These are phyloP conservation scores for Yamadazyma spencermartinsiae DNA, from an alignment of 1,139 yeast genomes.

Conservation along the genomic window DNA sequence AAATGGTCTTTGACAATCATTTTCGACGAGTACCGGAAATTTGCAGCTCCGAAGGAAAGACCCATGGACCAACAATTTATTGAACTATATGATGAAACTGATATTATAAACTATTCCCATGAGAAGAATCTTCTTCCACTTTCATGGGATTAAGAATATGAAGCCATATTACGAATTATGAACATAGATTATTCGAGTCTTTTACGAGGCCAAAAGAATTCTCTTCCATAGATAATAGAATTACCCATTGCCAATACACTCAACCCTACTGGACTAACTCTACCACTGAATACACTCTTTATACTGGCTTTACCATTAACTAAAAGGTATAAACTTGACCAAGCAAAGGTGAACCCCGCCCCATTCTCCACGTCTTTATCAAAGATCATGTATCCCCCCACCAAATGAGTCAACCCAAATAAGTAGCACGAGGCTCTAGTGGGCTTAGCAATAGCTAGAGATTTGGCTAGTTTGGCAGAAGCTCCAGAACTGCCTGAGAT, in stretches of 20 bases:
- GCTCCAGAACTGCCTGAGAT: conserved; percentile 29
- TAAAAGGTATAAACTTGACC: conserved; percentile 77
- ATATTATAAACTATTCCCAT: conserved; percentile 54
- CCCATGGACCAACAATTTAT: conserved; percentile 95
- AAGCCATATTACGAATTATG: not conserved
- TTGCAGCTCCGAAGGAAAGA: conserved; percentile 92
- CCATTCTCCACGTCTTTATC: conserved; percentile 86
- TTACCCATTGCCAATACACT: conserved; percentile 62
- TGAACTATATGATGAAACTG: conserved; percentile 75
- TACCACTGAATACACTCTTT: conserved; percentile 33
- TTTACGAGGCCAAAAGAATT: conserved; percentile 51
- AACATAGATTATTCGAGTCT: not conserved
- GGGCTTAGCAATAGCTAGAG: conserved; percentile 34
- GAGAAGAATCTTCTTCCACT: conserved; percentile 64
- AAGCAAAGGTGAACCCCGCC: conserved; percentile 83
- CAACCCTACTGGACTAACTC: conserved; percentile 62
- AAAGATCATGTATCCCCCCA: conserved; percentile 78
- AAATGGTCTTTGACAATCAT: conserved; percentile 92
- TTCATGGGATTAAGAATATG: conserved; percentile 47
- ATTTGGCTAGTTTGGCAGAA: conserved; percentile 27
- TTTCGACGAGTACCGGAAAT: conserved; percentile 90
- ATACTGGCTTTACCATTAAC: conserved; percentile 71
- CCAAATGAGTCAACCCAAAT: conserved; percentile 70
- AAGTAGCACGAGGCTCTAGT: conserved; percentile 37
- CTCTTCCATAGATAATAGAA: conserved; percentile 65